These are phyloP conservation scores for Xerocomellus amylosporus DNA, from an alignment of 768 basidiomycete species.

Conservation along the genomic window DNA sequence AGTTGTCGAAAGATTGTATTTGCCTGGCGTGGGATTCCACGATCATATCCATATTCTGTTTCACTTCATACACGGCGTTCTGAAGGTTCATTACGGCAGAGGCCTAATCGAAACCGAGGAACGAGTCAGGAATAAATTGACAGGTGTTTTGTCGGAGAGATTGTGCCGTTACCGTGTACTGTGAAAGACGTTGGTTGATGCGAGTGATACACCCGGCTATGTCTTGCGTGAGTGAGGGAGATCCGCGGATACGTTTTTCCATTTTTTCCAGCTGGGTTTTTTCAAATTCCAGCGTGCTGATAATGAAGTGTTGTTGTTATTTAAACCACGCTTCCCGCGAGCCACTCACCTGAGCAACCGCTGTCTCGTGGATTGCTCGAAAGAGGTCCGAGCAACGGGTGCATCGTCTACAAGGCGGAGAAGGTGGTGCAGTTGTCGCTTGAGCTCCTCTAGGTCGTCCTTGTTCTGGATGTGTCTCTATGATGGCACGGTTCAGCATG, in stretches of 20 bases:
- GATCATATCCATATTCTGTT: too few relatives aligned
- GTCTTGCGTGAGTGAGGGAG: conserved; percentile 2
- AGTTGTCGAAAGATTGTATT: too few relatives aligned
- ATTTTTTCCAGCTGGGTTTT: neutral
- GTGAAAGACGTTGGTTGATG: neutral
- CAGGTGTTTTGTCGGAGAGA: too few relatives aligned
- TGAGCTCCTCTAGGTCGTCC: neutral
- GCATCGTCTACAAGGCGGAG: neutral
- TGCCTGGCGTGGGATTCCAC: too few relatives aligned
- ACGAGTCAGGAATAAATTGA: too few relatives aligned
- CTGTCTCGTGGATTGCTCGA: neutral
- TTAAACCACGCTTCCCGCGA: too few relatives aligned
- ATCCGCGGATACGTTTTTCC: neutral
- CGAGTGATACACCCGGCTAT: neutral
- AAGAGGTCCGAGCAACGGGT: neutral
- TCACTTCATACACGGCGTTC: too few relatives aligned
- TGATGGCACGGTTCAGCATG: neutral
- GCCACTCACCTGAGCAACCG: neutral
- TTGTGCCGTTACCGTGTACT: too few relatives aligned
- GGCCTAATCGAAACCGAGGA: too few relatives aligned
- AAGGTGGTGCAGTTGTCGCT: neutral
- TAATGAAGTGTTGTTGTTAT: neutral
- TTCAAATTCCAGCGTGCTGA: neutral
- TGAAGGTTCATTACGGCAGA: too few relatives aligned
- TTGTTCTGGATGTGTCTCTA: conserved; percentile 8